Base-by-base conservation (phyloP, 2,329 filamentous ascomycete genomes). In the Colletotrichum siamense region DNA sequence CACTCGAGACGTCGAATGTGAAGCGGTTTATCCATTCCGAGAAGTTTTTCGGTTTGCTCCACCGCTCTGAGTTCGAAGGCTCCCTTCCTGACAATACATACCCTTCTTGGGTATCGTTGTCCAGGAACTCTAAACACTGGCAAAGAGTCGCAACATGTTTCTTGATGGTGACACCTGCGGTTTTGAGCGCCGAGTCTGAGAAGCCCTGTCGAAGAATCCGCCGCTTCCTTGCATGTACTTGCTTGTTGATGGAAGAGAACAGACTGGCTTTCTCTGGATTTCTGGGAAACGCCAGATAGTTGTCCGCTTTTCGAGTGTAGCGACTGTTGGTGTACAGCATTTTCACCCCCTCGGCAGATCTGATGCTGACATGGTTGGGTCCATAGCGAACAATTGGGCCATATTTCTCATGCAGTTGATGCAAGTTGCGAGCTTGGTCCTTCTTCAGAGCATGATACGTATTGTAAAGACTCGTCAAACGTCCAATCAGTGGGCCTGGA, bases 291-390 rank as follows among this genome's bases (percentile, higher is more conserved):
- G 70, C 70, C 3, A 73, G 16, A 22, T 73, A 73, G 15, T 34
- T 61, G n/a, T 73, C 70, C 6, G 70, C 70, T 22, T 73, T 73
- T 6, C 70, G 49, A n/a, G 28, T 36, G 16, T 61, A 68, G 10
- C 70, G 70, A 26, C 63, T 73, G 63, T 67, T 62, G 16, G 70
- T 68, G 63, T 73, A 73, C 15, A 73, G 26, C 63, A 73, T 34
- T 13, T 28, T 67, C 13, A 73, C 70, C 2, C 13, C 70, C 15
- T 73, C 70, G 5, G 63, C 24, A 9, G 70, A 73, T 10, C 70
- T 44, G 7, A 73, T 34, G 70, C 70, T 73, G 49, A 73, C 63
- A 73, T 73, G 70, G 28, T 73, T 73, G 26, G 70, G 70, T 4
- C 70, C 70, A 7, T 73, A 73, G 9, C 70, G 70, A 10, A 73